phyloP scores from a whole-genome alignment of 345 rosid species.

The Aurinia saxatilis region DNA sequence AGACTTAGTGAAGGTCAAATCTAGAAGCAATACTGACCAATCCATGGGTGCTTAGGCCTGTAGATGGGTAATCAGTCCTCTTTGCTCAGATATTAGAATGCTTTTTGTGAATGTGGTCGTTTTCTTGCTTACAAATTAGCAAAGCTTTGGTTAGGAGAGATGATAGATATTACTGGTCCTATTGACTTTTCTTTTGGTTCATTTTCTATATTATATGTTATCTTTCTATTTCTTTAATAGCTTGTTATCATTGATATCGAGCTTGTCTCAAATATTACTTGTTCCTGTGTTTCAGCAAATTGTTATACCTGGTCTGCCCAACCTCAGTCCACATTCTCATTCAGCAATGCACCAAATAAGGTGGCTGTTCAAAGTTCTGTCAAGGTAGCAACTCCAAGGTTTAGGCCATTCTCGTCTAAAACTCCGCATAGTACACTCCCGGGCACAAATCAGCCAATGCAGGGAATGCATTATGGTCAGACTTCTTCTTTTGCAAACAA shows the following conservation, averaged over 20 bases:
- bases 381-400: slow-evolving; percentile 44
- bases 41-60: not conserved
- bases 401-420: slow-evolving; percentile 55
- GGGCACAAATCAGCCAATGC: slow-evolving; percentile 48
- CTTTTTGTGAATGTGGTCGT: not conserved
- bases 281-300: slow-evolving; percentile 51
- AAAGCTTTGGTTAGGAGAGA: not conserved
- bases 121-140: not conserved
- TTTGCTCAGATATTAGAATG: not conserved
- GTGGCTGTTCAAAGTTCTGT: slow-evolving; percentile 37
- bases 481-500: slow-evolving; percentile 34
- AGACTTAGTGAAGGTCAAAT: not conserved
- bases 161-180: not conserved
- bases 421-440: slow-evolving; percentile 40
- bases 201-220: not conserved
- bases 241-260: not conserved
- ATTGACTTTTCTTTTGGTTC: not conserved
- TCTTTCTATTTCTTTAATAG: not conserved
- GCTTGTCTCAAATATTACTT: not conserved
- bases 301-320: slow-evolving; percentile 68
- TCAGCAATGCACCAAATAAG: slow-evolving; percentile 43
- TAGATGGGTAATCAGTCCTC: not conserved
- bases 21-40: not conserved
- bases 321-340: slow-evolving; percentile 42
- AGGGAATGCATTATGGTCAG: slow-evolving; percentile 43